Evolutionary conservation across 2,329 filamentous ascomycete species (phyloP), one percentile per base, ranked within the genome.

Genomic region (Stachybotrys chlorohalonatus): DNA sequence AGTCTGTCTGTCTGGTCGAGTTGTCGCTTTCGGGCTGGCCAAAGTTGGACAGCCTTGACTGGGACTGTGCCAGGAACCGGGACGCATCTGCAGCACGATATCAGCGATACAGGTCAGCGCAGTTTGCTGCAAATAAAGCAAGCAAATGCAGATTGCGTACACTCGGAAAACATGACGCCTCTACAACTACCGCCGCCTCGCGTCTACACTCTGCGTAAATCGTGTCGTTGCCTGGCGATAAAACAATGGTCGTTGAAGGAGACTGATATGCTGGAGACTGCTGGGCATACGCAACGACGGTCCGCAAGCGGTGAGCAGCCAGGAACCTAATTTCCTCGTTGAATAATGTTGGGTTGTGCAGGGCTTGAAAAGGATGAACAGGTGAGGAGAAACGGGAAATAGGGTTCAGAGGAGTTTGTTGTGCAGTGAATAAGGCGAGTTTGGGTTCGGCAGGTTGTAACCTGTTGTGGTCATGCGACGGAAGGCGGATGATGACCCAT

Each of bases 1-100:
- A 69, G 61, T 72, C 70, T 57, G 61, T 54, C 56, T 64, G 64
- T 52, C 64, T 62, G 53, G 59, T 59, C 46, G 58, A 56, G 36
- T 62, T 64, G 51, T 70, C 73, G 58, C 72, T 74, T 59, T 74
- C 83, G 57, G 81, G 72, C 68, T 87, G 82, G 73, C 77, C 81
- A 57, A 91, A 84, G 69, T 76, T 84, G 62, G 87, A 90, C 65
- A 97, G 78, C 59, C 90, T 87, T 58, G 92, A 95, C 77, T 96
- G 92, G 62, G 92, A 96, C 82, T 97, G 94, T 58, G 92, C 90
- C 64, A 99, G 84, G 71, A 99, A 99, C 63, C 87, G 87, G 62
- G 93, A 97, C 66, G 94, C 94, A 86, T 97, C 94, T 96, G 66
- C 53, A 51, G 1, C n/a, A 53, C 39, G 53, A 66, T 24, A 86